phyloP scores from a whole-genome alignment of 2,329 filamentous ascomycete species.

The Neurospora sp. region DNA sequence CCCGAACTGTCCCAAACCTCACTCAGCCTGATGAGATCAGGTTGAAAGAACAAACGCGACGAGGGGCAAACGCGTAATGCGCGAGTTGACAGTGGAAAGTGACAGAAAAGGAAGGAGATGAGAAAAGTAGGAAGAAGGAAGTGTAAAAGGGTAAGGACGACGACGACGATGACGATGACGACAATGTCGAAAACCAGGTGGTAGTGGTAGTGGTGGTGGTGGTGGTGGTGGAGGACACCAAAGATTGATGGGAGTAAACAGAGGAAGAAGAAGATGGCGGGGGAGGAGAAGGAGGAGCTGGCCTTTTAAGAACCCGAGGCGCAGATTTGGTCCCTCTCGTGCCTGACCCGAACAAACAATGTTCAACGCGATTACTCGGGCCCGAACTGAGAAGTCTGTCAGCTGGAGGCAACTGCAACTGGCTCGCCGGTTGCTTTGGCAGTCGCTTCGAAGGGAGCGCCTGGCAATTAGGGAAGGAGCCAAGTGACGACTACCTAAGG shows the following conservation, averaged over 20 bases:
- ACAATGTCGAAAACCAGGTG: not conserved
- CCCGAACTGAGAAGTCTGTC: not conserved
- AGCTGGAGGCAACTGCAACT: not conserved
- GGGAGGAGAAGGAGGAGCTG: not conserved
- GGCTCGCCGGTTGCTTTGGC: not conserved
- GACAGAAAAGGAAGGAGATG: not conserved
- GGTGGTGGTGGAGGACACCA: not conserved
- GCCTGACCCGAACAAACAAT: not conserved
- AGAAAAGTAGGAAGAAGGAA: not conserved
- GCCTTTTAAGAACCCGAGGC: not conserved
- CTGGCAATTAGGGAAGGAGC: not conserved
- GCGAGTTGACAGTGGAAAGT: not conserved
- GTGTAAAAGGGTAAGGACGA: not conserved
- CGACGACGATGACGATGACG: not conserved
- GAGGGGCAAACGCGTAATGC: not conserved
- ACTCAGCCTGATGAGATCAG: not conserved
- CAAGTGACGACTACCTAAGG: not conserved
- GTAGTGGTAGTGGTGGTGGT: not conserved
- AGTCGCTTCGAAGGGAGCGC: not conserved
- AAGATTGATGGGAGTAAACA: not conserved
- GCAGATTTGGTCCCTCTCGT: not conserved
- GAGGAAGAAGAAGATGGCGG: not conserved
- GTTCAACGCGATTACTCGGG: not conserved
- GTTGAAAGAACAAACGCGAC: not conserved
- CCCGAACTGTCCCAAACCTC: too few relatives aligned